phyloP scores from a whole-genome alignment of 768 basidiomycete species.

The Podaxis rugospora region DNA sequence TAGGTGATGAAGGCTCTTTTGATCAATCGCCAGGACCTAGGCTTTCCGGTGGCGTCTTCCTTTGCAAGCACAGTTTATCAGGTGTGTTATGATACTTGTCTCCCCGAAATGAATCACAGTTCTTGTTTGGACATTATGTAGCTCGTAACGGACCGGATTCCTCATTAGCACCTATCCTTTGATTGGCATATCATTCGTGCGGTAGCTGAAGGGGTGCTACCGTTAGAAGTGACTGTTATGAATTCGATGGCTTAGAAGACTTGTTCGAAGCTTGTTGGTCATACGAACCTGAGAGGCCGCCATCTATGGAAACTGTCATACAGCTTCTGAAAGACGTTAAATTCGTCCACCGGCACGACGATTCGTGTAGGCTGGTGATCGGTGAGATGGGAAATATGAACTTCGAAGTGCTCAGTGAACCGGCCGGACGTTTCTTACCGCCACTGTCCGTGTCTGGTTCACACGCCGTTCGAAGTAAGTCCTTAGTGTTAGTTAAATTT shows the following conservation, averaged over 20 bases:
- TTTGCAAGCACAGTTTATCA: constrained; percentile 28
- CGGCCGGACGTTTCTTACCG: no score
- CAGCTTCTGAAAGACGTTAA: neutral
- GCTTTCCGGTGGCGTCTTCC: constrained; percentile 24
- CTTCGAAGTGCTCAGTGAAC: no score
- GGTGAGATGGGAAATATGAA: neutral
- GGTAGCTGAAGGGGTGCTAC: constrained; percentile 10
- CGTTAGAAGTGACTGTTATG: neutral
- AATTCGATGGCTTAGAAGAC: neutral
- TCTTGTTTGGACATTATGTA: neutral
- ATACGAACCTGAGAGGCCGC: constrained; percentile 11
- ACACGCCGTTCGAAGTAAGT: no score
- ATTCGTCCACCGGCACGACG: neutral
- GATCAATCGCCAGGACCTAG: constrained; percentile 12
- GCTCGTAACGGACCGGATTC: constrained; percentile 23
- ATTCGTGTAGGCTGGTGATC: neutral
- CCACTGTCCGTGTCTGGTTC: no score
- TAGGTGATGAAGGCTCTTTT: constrained; percentile 9
- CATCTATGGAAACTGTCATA: constrained; percentile 10
- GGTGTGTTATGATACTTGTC: constrained; percentile 15
- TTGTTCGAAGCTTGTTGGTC: constrained; percentile 18
- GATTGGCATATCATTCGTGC: constrained; percentile 23
- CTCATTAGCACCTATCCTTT: constrained; percentile 20
- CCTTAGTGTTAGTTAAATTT: no score
- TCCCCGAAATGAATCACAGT: neutral